Evolutionary conservation across 2,329 filamentous ascomycete species (phyloP).

Genomic region (Aspergillus piperis): DNA sequence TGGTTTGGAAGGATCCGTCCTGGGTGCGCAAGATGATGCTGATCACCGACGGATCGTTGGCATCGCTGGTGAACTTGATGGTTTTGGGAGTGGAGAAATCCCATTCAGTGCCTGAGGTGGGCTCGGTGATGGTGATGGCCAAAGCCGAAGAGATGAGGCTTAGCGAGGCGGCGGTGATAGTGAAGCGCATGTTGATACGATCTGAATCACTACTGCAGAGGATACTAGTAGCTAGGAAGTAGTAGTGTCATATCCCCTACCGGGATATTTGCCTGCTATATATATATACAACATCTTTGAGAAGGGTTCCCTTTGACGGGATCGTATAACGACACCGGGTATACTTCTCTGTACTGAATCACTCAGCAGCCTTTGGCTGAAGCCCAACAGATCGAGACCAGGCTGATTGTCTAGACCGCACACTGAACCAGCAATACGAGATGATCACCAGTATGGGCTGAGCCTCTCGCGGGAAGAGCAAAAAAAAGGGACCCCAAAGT

Average conservation of each 20-base stretch:
- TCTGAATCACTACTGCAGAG: neutral
- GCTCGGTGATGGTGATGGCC: constrained; percentile 4
- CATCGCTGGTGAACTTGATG: constrained; percentile 5
- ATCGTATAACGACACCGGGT: neutral
- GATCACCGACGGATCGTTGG: neutral
- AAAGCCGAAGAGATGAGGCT: constrained; percentile 2
- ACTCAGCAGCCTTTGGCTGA: neutral
- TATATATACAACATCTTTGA: neutral
- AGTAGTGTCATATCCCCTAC: too few species aligned
- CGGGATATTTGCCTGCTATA: neutral
- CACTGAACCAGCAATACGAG: constrained; percentile 2
- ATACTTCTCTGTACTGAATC: neutral
- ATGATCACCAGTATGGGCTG: neutral
- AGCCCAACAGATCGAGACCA: neutral
- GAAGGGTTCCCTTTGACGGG: neutral
- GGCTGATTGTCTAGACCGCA: neutral
- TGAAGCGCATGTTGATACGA: neutral
- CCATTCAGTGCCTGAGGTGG: neutral
- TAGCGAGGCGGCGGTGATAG: neutral
- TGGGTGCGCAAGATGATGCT: constrained; percentile 1
- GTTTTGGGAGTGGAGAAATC: constrained; percentile 5
- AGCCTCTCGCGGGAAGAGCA: neutral
- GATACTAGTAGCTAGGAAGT: neutral
- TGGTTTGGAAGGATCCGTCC: constrained; percentile 6
- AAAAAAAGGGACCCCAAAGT: neutral